Evolutionary conservation across 495 filamentous ascomycete species (phyloP).

Genomic region (Xylaria sp.): DNA sequence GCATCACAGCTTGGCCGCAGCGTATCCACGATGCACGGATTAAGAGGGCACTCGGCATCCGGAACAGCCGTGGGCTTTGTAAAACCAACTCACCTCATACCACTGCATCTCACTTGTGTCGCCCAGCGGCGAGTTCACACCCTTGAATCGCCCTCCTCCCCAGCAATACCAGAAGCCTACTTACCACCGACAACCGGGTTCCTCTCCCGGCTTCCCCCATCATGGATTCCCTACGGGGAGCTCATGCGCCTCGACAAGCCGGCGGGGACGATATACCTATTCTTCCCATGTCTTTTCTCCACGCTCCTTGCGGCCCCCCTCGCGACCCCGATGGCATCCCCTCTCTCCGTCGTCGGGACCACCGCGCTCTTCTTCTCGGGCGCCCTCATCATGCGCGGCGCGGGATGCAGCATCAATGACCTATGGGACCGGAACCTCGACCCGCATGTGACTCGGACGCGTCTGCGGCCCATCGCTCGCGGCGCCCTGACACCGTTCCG

Average conservation of each 20-base stretch:
- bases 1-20: background rate
- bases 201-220: slow-evolving; percentile 73
- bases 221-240: slow-evolving; percentile 92
- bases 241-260: slow-evolving; percentile 93
- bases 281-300: slow-evolving; percentile 92
- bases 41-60: background rate
- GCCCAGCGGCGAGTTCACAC: slow-evolving; percentile 31
- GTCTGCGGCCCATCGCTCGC: slow-evolving; percentile 86
- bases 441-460: slow-evolving; percentile 85
- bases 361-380: slow-evolving; percentile 82
- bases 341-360: slow-evolving; percentile 65
- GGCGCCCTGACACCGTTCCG: slow-evolving; percentile 77
- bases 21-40: slow-evolving; percentile 9
- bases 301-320: slow-evolving; percentile 74
- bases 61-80: slow-evolving; percentile 32
- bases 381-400: slow-evolving; percentile 93
- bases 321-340: slow-evolving; percentile 63
- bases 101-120: slow-evolving; percentile 12
- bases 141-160: slow-evolving; percentile 34
- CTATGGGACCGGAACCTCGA: slow-evolving; percentile 96
- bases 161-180: slow-evolving; percentile 54
- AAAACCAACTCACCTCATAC: slow-evolving; percentile 34
- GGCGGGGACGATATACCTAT: slow-evolving; percentile 92
- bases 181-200: slow-evolving; percentile 75
- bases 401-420: slow-evolving; percentile 98